Conservation (phyloP, 306 rosid genomes). For the Prunus padus region DNA sequence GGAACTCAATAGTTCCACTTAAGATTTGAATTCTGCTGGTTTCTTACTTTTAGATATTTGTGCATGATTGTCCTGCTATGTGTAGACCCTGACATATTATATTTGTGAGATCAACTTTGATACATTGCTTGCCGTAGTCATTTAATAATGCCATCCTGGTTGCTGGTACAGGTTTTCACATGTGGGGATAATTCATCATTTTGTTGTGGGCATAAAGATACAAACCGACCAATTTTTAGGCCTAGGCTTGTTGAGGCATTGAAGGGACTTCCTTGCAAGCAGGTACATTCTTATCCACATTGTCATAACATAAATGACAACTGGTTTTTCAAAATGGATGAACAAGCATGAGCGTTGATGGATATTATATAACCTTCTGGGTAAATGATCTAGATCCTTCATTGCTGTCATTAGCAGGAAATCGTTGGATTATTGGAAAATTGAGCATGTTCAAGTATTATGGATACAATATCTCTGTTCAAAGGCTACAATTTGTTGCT, state of each 20-base stretch:
- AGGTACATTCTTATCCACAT: conserved; percentile 43
- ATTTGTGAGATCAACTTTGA: conserved; percentile 4
- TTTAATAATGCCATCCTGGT: conserved; percentile 2
- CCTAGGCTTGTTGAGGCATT: conserved; percentile 85
- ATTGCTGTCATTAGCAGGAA: background rate
- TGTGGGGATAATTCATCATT: conserved; percentile 90
- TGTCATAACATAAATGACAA: background rate
- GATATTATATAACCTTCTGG: background rate
- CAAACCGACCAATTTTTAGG: conserved; percentile 75
- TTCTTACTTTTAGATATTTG: background rate
- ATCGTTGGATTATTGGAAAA: background rate
- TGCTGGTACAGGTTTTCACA: conserved; percentile 69
- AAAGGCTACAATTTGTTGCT: background rate
- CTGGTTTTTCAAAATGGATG: background rate
- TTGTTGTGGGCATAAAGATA: conserved; percentile 87
- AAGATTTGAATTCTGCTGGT: background rate
- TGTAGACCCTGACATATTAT: background rate
- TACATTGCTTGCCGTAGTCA: background rate
- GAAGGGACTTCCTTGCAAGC: conserved; percentile 78
- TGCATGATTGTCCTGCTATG: background rate
- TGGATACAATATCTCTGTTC: background rate
- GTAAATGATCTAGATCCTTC: background rate
- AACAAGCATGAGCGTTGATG: background rate
- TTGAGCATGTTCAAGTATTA: background rate
- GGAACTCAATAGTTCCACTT: background rate